Evolutionary conservation across 352 stramenopile species (phyloP).

Genomic region (Globisporangium sylvaticum): DNA sequence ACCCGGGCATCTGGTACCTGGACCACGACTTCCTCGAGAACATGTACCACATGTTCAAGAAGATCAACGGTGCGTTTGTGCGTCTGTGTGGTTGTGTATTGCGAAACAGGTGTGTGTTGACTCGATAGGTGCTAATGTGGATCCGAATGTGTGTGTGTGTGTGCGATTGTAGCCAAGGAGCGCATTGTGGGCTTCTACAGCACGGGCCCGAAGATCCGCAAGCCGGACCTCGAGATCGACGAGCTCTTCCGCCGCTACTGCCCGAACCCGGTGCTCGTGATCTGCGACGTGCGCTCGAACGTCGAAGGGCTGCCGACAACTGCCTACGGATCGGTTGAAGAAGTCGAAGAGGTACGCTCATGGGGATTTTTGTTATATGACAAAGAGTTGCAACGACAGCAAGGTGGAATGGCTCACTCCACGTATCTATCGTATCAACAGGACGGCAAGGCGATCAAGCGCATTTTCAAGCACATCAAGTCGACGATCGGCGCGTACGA

Average conservation of each 20-base stretch:
- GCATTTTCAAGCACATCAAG: constrained; percentile 98
- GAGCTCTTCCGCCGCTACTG: constrained; percentile 94
- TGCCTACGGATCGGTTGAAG: constrained; percentile 96
- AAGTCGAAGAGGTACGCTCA: constrained; percentile 85
- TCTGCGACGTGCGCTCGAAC: constrained; percentile 97
- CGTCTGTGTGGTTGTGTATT: not conserved
- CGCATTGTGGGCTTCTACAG: constrained; percentile 99
- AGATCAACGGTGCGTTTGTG: constrained; percentile 83
- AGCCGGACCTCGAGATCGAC: constrained; percentile 94
- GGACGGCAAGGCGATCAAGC: constrained; percentile 94
- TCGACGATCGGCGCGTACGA: constrained; percentile 95
- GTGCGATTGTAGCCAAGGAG: constrained; percentile 86
- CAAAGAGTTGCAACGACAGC: no score
- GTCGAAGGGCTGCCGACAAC: constrained; percentile 96
- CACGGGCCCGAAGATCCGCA: constrained; percentile 95
- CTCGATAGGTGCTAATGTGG: not conserved
- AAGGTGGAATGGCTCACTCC: not conserved
- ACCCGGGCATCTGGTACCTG: constrained; percentile 98
- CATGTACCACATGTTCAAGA: constrained; percentile 96
- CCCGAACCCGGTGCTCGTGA: constrained; percentile 95
- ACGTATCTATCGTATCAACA: not conserved
- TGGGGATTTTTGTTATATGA: not conserved
- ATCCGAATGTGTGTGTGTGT: not conserved
- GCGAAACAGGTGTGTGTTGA: no score
- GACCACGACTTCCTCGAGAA: constrained; percentile 99